A percentile compares a stretch with the other conserved stretches of the same genome.
phyloP scores from a whole-genome alignment of 176 grass and related monocot genomes.

The Oryza nivara region DNA sequence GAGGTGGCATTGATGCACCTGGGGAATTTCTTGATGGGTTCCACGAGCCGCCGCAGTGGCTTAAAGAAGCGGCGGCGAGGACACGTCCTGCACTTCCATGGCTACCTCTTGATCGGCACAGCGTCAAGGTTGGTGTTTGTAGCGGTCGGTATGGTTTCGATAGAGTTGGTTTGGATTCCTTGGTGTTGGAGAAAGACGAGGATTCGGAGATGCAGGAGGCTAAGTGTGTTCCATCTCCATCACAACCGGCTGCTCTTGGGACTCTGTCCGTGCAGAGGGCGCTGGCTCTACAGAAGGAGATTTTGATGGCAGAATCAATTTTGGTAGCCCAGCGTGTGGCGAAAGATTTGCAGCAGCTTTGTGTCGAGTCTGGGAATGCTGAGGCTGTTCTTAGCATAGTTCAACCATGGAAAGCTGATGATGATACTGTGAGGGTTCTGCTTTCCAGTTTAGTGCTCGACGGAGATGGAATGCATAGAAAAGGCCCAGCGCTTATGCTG shows the following conservation, averaged over 20 bases:
- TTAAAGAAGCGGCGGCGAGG: conserved; percentile 34
- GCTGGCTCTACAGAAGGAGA: conserved; percentile 46
- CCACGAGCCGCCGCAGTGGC: conserved; percentile 56
- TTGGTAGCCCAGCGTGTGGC: conserved; percentile 43
- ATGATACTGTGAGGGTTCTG: conserved; percentile 55
- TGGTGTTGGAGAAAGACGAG: conserved; percentile 34
- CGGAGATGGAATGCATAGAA: conserved; percentile 26
- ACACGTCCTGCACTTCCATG: conserved; percentile 54
- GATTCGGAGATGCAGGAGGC: conserved; percentile 38
- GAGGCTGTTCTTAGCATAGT: conserved; percentile 60
- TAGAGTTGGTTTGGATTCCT: neutral
- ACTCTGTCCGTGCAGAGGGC: conserved; percentile 23
- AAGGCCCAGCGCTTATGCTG: conserved; percentile 55
- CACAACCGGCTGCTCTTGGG: conserved; percentile 21
- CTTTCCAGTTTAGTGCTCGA: conserved; percentile 54
- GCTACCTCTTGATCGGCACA: conserved; percentile 61
- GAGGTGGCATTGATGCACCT: neutral
- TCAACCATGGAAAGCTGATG: conserved; percentile 72
- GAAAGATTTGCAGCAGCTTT: conserved; percentile 61
- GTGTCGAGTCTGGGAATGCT: conserved; percentile 53
- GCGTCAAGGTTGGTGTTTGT: neutral
- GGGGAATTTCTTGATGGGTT: conserved; percentile 44
- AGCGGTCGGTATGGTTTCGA: neutral
- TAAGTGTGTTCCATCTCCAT: neutral
- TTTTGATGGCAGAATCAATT: conserved; percentile 43